Evolutionary conservation across 2,329 filamentous ascomycete species (phyloP).

Genomic region (Aspergillus sclerotialis): DNA sequence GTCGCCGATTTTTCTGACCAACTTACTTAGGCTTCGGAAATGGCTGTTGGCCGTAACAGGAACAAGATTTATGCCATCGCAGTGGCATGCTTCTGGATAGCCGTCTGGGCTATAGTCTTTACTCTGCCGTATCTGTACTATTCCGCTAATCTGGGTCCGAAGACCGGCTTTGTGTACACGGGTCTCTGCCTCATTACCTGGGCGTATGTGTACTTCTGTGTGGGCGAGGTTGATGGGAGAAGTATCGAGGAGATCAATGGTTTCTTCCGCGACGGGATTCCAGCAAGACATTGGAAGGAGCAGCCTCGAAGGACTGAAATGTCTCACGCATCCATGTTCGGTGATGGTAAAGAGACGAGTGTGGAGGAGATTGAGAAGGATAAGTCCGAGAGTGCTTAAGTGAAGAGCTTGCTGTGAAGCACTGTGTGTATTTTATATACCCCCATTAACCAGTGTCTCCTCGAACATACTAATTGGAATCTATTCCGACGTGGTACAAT

Average conservation of each 20-base stretch:
- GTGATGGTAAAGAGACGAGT: too few relatives aligned
- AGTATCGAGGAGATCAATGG: constrained; percentile 29
- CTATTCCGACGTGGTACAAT: too few relatives aligned
- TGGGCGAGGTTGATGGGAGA: constrained; percentile 33
- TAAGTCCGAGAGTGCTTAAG: too few relatives aligned
- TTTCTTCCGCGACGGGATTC: constrained; percentile 33
- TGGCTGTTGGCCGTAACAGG: constrained; percentile 43
- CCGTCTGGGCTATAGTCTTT: constrained; percentile 26
- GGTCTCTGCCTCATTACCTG: constrained; percentile 21
- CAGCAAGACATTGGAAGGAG: constrained; percentile 27
- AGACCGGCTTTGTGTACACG: constrained; percentile 28
- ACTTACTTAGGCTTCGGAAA: too few relatives aligned
- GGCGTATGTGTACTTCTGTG: constrained; percentile 32
- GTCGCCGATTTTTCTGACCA: too few relatives aligned
- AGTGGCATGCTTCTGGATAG: constrained; percentile 36
- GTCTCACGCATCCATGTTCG: too few relatives aligned
- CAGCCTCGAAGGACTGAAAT: too few relatives aligned
- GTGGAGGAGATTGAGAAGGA: too few relatives aligned
- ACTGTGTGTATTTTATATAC: too few relatives aligned
- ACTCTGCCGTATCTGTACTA: constrained; percentile 31
- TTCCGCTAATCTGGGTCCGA: constrained; percentile 23
- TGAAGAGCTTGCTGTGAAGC: too few relatives aligned
- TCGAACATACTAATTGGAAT: too few relatives aligned
- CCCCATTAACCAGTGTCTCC: too few relatives aligned
- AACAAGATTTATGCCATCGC: constrained; percentile 42